Evolutionary conservation across 2,329 filamentous ascomycete species (phyloP).

Genomic region (Ustulina deusta): DNA sequence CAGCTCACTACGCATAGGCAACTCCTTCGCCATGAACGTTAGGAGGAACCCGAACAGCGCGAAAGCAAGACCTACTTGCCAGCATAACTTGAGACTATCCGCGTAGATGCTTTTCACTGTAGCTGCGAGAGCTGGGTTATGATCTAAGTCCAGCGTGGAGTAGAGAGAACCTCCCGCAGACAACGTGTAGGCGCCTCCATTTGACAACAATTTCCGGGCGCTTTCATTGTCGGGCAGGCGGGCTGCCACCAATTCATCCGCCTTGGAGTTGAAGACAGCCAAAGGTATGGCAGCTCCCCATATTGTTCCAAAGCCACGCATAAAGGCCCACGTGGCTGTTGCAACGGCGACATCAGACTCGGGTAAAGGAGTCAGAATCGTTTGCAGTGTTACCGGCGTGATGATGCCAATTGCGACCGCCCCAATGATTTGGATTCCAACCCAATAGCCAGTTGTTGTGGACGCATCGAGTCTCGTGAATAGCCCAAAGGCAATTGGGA

Average conservation of each 20-base stretch:
- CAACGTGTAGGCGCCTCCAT: slow-evolving; percentile 15
- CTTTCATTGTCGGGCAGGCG: slow-evolving; percentile 12
- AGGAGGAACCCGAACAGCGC: slow-evolving; percentile 33
- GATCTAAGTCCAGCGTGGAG: not conserved
- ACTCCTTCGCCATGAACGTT: slow-evolving; percentile 23
- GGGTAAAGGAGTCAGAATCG: slow-evolving; percentile 53
- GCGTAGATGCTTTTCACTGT: slow-evolving; percentile 20
- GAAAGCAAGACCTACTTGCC: slow-evolving; percentile 39
- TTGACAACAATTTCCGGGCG: not conserved
- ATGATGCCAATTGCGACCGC: slow-evolving; percentile 58
- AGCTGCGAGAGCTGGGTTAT: not conserved
- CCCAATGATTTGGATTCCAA: slow-evolving; percentile 54
- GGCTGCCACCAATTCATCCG: not conserved
- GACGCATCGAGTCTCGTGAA: slow-evolving; percentile 51
- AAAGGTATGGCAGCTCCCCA: slow-evolving; percentile 32
- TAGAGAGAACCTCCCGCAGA: slow-evolving; percentile 14
- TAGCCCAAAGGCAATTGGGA: slow-evolving; percentile 53
- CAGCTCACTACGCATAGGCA: slow-evolving; percentile 35
- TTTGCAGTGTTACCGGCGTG: slow-evolving; percentile 55
- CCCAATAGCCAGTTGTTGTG: slow-evolving; percentile 52
- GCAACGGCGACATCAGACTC: slow-evolving; percentile 53
- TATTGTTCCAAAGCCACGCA: slow-evolving; percentile 45
- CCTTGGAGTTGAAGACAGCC: slow-evolving; percentile 30
- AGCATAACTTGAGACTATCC: slow-evolving; percentile 28
- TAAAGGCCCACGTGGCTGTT: slow-evolving; percentile 56